These are phyloP conservation scores for Yamadazyma takamatsuzukensis DNA, from an alignment of 805 yeast species.

Conservation along the genomic window DNA sequence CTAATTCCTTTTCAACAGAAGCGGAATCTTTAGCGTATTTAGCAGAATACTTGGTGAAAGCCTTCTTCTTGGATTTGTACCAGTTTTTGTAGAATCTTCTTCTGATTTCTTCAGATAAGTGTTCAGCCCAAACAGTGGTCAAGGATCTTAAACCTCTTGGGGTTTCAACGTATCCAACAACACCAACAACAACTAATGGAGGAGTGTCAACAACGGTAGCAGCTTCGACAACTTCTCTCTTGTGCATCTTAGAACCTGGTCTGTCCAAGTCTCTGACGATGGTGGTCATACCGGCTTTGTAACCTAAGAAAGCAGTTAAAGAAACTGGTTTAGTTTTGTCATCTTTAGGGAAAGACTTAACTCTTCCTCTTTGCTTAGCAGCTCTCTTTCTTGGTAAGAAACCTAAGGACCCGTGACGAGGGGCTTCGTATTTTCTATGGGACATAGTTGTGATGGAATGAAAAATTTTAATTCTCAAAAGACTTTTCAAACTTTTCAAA, in stretches of 20 bases:
- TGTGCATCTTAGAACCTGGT: constrained; percentile 99
- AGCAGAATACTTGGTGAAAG: constrained; percentile 99
- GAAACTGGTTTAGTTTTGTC: constrained; percentile 16
- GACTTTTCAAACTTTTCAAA: too few relatives aligned
- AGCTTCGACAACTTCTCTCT: constrained; percentile 99
- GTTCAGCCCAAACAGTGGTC: constrained; percentile 99
- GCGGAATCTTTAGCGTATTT: constrained; percentile 92
- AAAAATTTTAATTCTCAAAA: too few relatives aligned
- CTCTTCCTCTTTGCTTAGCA: constrained; percentile 96
- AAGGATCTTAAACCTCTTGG: constrained; percentile 99
- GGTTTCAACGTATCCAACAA: constrained; percentile 99
- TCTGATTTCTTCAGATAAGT: constrained; percentile 97
- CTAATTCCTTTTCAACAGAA: constrained; percentile 91
- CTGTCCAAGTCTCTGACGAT: constrained; percentile 99
- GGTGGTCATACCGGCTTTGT: constrained; percentile 99
- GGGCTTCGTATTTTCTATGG: constrained; percentile 99
- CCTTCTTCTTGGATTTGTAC: constrained; percentile 99
- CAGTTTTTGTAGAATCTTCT: constrained; percentile 99
- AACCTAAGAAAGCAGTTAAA: constrained; percentile 98
- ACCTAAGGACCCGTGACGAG: constrained; percentile 99
- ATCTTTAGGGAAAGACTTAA: constrained; percentile 91
- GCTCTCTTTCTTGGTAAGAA: constrained; percentile 99
- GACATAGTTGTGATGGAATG: constrained; percentile 59
- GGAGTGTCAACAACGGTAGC: constrained; percentile 99
- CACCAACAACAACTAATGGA: constrained; percentile 98